These are phyloP conservation scores for Stemphylium beticola DNA, from an alignment of 2,329 filamentous ascomycete genomes.

Conservation along the genomic window DNA sequence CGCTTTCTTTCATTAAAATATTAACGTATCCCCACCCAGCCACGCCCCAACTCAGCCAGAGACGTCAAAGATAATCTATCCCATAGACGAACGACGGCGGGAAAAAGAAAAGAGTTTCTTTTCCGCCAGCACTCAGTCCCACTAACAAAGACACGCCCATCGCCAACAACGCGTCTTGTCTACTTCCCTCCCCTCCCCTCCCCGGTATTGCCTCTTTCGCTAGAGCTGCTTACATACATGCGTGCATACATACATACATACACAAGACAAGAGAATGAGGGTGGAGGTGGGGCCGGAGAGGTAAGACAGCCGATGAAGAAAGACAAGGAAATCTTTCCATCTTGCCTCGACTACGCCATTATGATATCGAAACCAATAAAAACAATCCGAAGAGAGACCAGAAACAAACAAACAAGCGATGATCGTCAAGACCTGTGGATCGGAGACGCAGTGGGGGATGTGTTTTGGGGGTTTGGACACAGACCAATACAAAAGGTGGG, in stretches of 20 bases:
- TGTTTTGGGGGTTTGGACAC: constrained; percentile 3
- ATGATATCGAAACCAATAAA: background rate
- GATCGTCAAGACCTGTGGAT: constrained; percentile 5
- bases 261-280: background rate
- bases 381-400: no score
- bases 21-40: constrained; percentile 10
- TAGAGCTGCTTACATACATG: no score
- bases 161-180: no score
- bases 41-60: background rate
- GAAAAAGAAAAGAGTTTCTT: no score
- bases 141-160: no score
- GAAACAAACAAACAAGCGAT: constrained; percentile 1
- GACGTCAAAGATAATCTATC: constrained; percentile 6
- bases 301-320: background rate
- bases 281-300: background rate
- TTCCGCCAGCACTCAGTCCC: no score
- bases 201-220: no score
- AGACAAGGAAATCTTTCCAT: constrained; percentile 5
- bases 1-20: constrained; percentile 16
- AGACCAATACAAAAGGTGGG: constrained; percentile 7
- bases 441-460: background rate
- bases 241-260: background rate
- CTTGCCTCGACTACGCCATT: constrained; percentile 12
- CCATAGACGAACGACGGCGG: no score
- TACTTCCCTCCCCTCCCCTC: no score